These are phyloP conservation scores for Rhodotorula kratochvilovae DNA, from an alignment of 768 basidiomycete genomes.

Conservation along the genomic window DNA sequence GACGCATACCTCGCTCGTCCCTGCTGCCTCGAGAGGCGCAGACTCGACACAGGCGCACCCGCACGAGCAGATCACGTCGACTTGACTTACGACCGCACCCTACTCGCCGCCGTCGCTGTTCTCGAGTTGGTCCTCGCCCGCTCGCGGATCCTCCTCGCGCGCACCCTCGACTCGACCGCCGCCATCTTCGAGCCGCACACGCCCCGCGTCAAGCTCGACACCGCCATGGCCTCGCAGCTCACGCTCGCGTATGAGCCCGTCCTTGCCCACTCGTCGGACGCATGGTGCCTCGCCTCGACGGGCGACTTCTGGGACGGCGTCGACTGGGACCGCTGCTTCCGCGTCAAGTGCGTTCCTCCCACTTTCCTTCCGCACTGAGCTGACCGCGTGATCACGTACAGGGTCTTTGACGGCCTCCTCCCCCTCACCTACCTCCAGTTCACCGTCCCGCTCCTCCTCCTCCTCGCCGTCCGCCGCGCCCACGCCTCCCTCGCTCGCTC, in stretches of 20 bases:
- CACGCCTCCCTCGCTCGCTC: background rate
- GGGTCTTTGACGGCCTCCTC: constrained; percentile 22
- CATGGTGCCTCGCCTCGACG: constrained; percentile 1
- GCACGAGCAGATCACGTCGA: too few relatives aligned
- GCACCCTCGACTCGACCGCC: too few relatives aligned
- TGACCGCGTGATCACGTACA: background rate
- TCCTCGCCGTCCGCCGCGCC: constrained; percentile 4
- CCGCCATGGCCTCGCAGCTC: background rate
- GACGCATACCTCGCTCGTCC: too few relatives aligned
- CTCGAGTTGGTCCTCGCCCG: too few relatives aligned
- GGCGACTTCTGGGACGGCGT: constrained; percentile 31
- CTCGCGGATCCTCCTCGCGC: too few relatives aligned
- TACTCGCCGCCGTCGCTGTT: too few relatives aligned
- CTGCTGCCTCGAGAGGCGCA: too few relatives aligned
- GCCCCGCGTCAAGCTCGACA: too few relatives aligned
- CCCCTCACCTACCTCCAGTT: constrained; percentile 27
- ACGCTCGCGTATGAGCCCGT: background rate
- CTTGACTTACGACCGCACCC: too few relatives aligned
- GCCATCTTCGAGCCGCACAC: too few relatives aligned
- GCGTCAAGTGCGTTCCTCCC: constrained; percentile 11
- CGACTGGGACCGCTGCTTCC: constrained; percentile 32
- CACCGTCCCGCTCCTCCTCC: constrained; percentile 10
- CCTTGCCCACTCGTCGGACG: background rate
- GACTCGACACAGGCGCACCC: too few relatives aligned
- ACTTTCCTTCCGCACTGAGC: too few relatives aligned